phyloP scores from a whole-genome alignment of 202 grass and related monocot genomes.

The Brachypodium distachyon region DNA sequence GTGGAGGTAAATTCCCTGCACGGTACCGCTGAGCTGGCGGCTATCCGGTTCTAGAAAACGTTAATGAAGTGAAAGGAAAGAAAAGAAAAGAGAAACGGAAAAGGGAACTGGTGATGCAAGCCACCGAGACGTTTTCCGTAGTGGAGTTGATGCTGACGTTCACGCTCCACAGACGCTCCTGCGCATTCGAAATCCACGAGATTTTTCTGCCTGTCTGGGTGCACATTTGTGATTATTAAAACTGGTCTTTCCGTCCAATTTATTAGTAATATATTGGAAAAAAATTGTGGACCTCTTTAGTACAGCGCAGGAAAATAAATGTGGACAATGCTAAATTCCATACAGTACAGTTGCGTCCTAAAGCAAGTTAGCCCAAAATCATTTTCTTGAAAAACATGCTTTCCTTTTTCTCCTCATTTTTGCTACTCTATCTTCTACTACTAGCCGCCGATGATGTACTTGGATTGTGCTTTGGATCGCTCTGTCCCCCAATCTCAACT shows the following conservation, averaged over 20 bases:
- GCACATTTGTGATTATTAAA: constrained; percentile 25
- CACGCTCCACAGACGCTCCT: constrained; percentile 39
- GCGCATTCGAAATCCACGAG: constrained; percentile 21
- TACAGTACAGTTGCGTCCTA: constrained; percentile 29
- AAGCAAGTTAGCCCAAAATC: neutral
- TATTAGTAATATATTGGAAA: neutral
- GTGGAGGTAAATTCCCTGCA: neutral
- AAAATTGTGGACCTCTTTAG: constrained; percentile 17
- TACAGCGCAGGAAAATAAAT: constrained; percentile 18
- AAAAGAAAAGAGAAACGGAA: neutral
- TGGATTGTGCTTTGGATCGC: no score
- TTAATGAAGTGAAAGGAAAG: neutral
- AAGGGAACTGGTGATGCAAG: constrained; percentile 34
- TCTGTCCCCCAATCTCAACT: no score
- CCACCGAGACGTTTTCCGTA: constrained; percentile 17
- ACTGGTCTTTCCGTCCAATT: neutral
- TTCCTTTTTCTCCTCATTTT: neutral
- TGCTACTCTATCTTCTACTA: neutral
- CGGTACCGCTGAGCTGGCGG: constrained; percentile 16
- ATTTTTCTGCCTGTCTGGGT: constrained; percentile 2
- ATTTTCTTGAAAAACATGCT: neutral
- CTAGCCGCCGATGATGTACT: no score
- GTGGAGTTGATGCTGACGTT: constrained; percentile 58
- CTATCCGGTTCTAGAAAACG: constrained; percentile 5
- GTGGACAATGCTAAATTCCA: constrained; percentile 14